Evolutionary conservation across 139 green algal species (phyloP), one percentile per base, ranked within the genome.

Genomic region (Klebsormidium nitens): DNA sequence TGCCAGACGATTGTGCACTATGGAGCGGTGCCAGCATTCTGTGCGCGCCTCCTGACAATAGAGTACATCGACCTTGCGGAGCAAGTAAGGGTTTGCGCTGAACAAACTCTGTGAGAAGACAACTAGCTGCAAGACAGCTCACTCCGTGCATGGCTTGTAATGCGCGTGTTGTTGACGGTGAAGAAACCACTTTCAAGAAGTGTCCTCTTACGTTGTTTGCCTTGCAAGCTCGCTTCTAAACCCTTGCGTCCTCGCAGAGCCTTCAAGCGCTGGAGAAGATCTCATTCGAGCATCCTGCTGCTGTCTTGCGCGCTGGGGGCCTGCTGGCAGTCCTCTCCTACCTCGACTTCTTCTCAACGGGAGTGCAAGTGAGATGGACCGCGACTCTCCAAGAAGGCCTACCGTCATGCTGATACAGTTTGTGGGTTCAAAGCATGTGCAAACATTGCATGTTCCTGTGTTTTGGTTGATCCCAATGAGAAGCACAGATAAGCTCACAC

Each of bases 51-150:
- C 62, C 79, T 97, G 14, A 91, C 82, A 48, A 96, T 97, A 11
- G 93, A 98, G 80, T 97, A 97, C 84, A 98, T 98, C 35, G 93
- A 98, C 70, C 80, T 98, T 36, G 93, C 93, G 28, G 93, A 98
- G 78, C 92, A 97, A 83, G 72, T 80, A 39, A 31, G 19, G 52
- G 23, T 55, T 19, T n/a, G 19, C 19, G 56, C 29, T 64, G 56
- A 64, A 19, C 28, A 64, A 39, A 19, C 29, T 35, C 56, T 64
- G 14, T 19, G 14, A 14, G 19, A n/a, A n/a, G n/a, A n/a, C n/a
- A n/a, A n/a, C n/a, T n/a, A n/a, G n/a, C n/a, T n/a, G n/a, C n/a
- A 37, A 17, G 11, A n/a, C n/a, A n/a, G n/a, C n/a, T n/a, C n/a
- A n/a, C n/a, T n/a, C n/a, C n/a, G n/a, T n/a, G n/a, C n/a, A n/a